Base-by-base conservation (phyloP, 352 stramenopile species). In the Phytophthora pisi region DNA sequence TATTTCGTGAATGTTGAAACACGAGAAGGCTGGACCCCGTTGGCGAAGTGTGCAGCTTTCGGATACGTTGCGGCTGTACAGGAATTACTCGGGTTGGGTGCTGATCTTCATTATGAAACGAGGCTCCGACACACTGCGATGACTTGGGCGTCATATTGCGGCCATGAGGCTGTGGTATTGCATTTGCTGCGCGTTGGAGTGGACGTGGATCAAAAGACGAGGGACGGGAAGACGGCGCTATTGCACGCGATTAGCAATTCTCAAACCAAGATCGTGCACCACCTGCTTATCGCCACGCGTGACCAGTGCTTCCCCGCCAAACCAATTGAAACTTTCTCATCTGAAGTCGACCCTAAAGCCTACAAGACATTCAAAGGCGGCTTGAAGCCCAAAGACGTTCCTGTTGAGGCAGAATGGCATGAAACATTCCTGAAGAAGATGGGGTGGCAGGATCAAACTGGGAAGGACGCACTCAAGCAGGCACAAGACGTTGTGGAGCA, bases 111-210 rank as follows among this genome's bases (percentile, higher is more conserved):
- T 5, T 62, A 86, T 18, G 84, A 95, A 64, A 82, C 75, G 1
- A 74, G 78, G 5, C 75, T 91, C 18, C 65, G 75, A 16, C 86
- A 95, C 54, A 91, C 84, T 20, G 74, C 86, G 5, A 75, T 93
- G 68, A 93, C 84, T 7, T 93, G 86, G 86, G 86, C 86, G 16
- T 81, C 76, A 16, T 92, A 86, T 58, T 92, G 83, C 47, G 86
- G 86, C 3, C 84, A 95, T 49, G 86, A 93, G 50, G 61, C 69
- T 2, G 75, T 90, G 4, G 72, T 81, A 23, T 70, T 93, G 11
- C 55, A 75, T 4, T 64, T 95, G 1, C 66, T 95, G 26, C 81
- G 79, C 0, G 7, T 75, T 42, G 57, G 66, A 1, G 78, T 83
- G 7, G 36, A 78, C 28, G 47, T 86, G 3, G 40, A 75, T 20